Base-by-base conservation (phyloP, 345 rosid genomes). In the Microcos paniculata region DNA sequence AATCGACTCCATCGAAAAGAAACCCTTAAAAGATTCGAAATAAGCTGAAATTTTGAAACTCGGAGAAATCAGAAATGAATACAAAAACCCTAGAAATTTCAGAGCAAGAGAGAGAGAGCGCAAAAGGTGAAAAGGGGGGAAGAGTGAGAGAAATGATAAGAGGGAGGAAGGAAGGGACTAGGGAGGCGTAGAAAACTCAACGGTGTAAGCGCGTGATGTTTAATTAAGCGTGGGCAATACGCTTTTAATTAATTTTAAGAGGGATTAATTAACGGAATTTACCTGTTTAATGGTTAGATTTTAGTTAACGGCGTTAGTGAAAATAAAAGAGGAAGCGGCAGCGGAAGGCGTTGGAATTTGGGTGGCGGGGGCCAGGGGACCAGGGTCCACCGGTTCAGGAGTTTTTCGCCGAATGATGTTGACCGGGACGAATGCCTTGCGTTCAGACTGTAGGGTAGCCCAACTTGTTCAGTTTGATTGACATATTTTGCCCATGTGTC, bases 1-100 rank as follows among this genome's bases (percentile, higher is more conserved):
- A 19, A 42, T 63, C 23, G 88, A 77, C 56, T 80, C 81, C 88
- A 85, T 85, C 4, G 24, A 13, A 14, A 64, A 55, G 19, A 73
- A 73, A 5, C 40, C 57, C 62, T 42, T 38, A 16, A 26, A 19
- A 24, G 6, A 9, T 19, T 21, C 30, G 21, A 16, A 35, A 28
- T 35, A 30, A 24, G 10, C 8, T 49, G n/a, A 24, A 51, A 73
- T 31, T 31, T 52, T 53, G 31, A 31, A 23, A 53, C 16, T 10
- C 3, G 53, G 56, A 31, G 24, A 51, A 43, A 40, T 55, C 23
- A 24, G 35, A 76, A 21, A 58, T 6, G 8, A 11, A 18, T 18
- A 35, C 40, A 24, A 56, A 65, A 81, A 82, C 79, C 82, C 84
- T 82, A 78, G 46, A 74, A n/a, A 58, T 67, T 45, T 45, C 30